Conservation (phyloP, 2,329 filamentous ascomycete genomes). For the Colletotrichum aenigma region DNA sequence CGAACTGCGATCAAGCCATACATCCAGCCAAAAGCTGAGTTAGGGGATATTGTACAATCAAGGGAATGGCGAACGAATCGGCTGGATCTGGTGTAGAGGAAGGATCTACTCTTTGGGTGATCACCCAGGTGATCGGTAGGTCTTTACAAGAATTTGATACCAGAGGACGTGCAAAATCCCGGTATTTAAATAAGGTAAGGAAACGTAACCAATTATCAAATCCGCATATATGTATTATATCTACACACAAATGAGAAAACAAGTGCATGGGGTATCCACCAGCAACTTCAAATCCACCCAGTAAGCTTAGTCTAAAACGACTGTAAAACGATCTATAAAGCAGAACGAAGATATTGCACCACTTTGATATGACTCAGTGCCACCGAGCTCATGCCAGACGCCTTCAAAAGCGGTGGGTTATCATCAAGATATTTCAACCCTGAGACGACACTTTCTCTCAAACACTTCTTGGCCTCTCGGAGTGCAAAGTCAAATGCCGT, state of each 20-base stretch:
- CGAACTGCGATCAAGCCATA: slow-evolving; percentile 31
- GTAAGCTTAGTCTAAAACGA: too few species aligned
- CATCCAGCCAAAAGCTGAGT: slow-evolving; percentile 32
- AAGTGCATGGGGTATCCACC: too few species aligned
- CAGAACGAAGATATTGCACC: background rate
- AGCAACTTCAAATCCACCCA: too few species aligned
- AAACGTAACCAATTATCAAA: too few species aligned
- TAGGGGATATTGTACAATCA: background rate
- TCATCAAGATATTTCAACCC: background rate
- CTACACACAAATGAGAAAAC: too few species aligned
- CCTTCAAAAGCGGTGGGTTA: background rate
- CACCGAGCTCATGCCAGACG: background rate
- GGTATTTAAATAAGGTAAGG: too few species aligned
- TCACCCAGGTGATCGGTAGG: too few species aligned
- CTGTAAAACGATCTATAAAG: too few species aligned
- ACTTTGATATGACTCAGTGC: background rate
- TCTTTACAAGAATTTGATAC: too few species aligned
- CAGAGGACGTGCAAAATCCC: too few species aligned
- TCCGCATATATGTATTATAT: too few species aligned
- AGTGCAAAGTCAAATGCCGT: background rate
- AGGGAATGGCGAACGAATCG: background rate
- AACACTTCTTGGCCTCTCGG: background rate
- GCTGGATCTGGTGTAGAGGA: background rate
- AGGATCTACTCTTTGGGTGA: too few species aligned
- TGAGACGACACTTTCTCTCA: background rate